Evolutionary conservation across 2,329 filamentous ascomycete genomes (phyloP).

Genomic region (Periconia sp.): DNA sequence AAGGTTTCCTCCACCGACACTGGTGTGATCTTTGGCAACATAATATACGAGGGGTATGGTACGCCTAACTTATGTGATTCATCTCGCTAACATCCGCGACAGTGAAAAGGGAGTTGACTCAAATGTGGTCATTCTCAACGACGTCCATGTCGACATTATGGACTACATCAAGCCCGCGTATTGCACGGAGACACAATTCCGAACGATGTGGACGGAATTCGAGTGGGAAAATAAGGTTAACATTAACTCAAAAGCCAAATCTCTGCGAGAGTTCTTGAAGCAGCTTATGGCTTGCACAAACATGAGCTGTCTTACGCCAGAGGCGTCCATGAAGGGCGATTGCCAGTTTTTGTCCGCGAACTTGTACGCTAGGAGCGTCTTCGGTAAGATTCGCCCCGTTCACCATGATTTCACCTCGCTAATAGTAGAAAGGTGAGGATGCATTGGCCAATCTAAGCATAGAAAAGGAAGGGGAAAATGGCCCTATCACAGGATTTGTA

Average conservation of each 20-base stretch:
- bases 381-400: constrained; percentile 71
- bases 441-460: constrained; percentile 96
- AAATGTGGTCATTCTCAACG: constrained; percentile 96
- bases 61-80: neutral
- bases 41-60: constrained; percentile 84
- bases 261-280: constrained; percentile 86
- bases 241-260: constrained; percentile 97
- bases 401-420: constrained; percentile 1
- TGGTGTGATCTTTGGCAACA: constrained; percentile 97
- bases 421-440: constrained; percentile 78
- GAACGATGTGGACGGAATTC: constrained; percentile 99
- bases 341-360: constrained; percentile 98
- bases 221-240: constrained; percentile 99
- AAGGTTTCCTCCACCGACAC: constrained; percentile 98
- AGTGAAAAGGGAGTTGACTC: constrained; percentile 66
- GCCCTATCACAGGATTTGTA: constrained; percentile 95
- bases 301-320: constrained; percentile 97
- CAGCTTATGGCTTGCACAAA: constrained; percentile 98
- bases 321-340: constrained; percentile 94
- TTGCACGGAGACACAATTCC: constrained; percentile 97
- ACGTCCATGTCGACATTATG: constrained; percentile 99
- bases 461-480: constrained; percentile 94
- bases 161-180: constrained; percentile 98
- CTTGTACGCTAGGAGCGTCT: constrained; percentile 93
- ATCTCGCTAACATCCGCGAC: constrained; percentile 71